These are phyloP conservation scores for Thozetella sp. DNA, from an alignment of 495 filamentous ascomycete species.

Conservation along the genomic window DNA sequence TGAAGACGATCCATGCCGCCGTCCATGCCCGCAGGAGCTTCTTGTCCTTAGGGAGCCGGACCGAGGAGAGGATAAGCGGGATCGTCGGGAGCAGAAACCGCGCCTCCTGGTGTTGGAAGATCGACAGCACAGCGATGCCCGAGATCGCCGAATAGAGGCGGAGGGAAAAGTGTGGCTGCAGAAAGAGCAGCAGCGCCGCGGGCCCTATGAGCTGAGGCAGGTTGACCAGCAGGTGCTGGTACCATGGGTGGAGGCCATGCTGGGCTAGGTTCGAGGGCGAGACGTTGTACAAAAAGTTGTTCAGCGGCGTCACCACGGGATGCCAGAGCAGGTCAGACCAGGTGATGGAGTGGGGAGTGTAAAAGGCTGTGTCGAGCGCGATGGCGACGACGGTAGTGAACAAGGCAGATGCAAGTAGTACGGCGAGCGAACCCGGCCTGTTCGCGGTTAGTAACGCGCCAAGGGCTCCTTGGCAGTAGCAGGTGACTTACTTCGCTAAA, in stretches of 20 bases:
- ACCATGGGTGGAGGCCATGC: constrained; percentile 90
- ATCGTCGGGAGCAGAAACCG: constrained; percentile 88
- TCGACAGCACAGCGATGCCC: constrained; percentile 76
- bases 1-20: constrained; percentile 79
- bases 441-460: constrained; percentile 19
- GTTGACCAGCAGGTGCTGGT: constrained; percentile 86
- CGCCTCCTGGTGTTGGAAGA: constrained; percentile 93
- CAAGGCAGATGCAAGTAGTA: constrained; percentile 59
- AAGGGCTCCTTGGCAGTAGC: background rate
- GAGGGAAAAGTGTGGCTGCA: constrained; percentile 55
- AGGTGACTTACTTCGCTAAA: constrained; percentile 64
- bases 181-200: constrained; percentile 68
- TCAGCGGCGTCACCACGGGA: constrained; percentile 84
- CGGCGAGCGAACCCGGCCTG: constrained; percentile 70
- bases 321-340: constrained; percentile 54
- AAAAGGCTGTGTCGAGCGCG: constrained; percentile 81
- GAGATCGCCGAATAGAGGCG: constrained; percentile 78
- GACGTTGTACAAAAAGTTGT: constrained; percentile 90
- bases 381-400: constrained; percentile 72
- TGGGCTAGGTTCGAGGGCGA: constrained; percentile 74
- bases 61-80: constrained; percentile 83
- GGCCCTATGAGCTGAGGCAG: constrained; percentile 91
- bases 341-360: constrained; percentile 57
- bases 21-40: constrained; percentile 57
- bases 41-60: constrained; percentile 67